A percentile compares a stretch with the other conserved stretches of the same genome.
phyloP scores from a whole-genome alignment of 2,329 filamentous ascomycete genomes.

The Pyrenochaeta sp. region DNA sequence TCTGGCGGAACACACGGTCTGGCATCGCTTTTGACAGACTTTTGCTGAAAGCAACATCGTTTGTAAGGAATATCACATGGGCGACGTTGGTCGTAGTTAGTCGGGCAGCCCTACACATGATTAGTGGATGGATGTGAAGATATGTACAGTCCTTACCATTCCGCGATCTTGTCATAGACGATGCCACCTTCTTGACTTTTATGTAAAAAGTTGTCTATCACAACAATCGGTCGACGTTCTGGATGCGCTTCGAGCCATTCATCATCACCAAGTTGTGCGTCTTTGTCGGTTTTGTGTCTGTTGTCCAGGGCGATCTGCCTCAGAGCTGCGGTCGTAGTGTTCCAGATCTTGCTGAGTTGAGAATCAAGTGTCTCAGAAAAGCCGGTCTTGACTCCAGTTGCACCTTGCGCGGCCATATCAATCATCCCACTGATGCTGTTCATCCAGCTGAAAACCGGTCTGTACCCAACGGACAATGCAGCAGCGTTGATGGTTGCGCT shows the following conservation, averaged over 20 bases:
- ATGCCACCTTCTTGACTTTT: slow-evolving; percentile 64
- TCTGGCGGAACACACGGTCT: slow-evolving; percentile 86
- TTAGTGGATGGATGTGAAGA: slow-evolving; percentile 19
- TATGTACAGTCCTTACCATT: too few relatives aligned
- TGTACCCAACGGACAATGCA: slow-evolving; percentile 84
- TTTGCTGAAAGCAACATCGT: slow-evolving; percentile 87
- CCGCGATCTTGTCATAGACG: slow-evolving; percentile 66
- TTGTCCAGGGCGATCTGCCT: slow-evolving; percentile 76
- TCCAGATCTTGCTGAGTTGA: slow-evolving; percentile 87
- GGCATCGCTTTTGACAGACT: slow-evolving; percentile 85
- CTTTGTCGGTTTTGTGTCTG: slow-evolving; percentile 75
- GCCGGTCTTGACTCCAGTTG: slow-evolving; percentile 91
- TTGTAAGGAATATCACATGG: slow-evolving; percentile 93
- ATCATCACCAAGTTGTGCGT: slow-evolving; percentile 76
- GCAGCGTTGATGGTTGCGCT: slow-evolving; percentile 82
- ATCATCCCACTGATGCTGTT: slow-evolving; percentile 93
- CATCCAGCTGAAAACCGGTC: slow-evolving; percentile 94
- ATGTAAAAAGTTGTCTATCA: slow-evolving; percentile 91
- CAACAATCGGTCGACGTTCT: slow-evolving; percentile 79
- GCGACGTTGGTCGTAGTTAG: slow-evolving; percentile 87
- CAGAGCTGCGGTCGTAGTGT: slow-evolving; percentile 80
- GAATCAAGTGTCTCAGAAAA: slow-evolving; percentile 93
- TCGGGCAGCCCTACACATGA: slow-evolving; percentile 68
- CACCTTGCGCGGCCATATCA: slow-evolving; percentile 90
- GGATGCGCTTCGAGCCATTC: slow-evolving; percentile 91